These are phyloP conservation scores for Penicillium parvum DNA, from an alignment of 495 filamentous ascomycete species.

Conservation along the genomic window DNA sequence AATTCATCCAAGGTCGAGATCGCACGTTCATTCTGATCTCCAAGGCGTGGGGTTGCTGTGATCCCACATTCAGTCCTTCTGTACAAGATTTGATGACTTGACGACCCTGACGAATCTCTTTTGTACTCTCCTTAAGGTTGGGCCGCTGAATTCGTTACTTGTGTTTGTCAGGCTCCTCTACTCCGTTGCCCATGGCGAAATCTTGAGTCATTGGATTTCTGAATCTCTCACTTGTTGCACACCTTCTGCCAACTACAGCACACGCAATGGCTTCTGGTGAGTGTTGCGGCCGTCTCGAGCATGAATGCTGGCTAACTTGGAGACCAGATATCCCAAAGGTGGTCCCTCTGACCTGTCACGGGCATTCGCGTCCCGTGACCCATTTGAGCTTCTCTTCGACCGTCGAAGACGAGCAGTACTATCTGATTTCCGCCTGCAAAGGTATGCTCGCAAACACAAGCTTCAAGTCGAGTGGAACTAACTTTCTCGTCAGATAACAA, in stretches of 20 bases:
- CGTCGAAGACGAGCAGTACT: conserved; percentile 82
- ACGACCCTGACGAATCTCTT: conserved; percentile 47
- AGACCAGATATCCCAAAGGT: conserved; percentile 57
- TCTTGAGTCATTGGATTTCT: background rate
- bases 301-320: background rate
- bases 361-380: conserved; percentile 91
- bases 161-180: conserved; percentile 10
- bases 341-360: conserved; percentile 94
- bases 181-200: conserved; percentile 4
- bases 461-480: background rate
- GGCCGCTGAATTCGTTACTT: conserved; percentile 15
- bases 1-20: conserved; percentile 6
- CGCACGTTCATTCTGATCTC: background rate
- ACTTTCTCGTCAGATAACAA: conserved; percentile 66
- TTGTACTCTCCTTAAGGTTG: conserved; percentile 29
- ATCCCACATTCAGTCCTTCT: conserved; percentile 22
- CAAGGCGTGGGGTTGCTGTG: background rate
- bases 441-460: conserved; percentile 44
- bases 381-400: conserved; percentile 91
- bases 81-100: conserved; percentile 36
- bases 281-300: background rate
- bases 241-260: background rate
- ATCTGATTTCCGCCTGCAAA: conserved; percentile 97
- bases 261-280: conserved; percentile 15
- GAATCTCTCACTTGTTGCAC: background rate